Base-by-base conservation (phyloP, 2,329 filamentous ascomycete genomes). In the Stagonosporopsis chrysanthemi region DNA sequence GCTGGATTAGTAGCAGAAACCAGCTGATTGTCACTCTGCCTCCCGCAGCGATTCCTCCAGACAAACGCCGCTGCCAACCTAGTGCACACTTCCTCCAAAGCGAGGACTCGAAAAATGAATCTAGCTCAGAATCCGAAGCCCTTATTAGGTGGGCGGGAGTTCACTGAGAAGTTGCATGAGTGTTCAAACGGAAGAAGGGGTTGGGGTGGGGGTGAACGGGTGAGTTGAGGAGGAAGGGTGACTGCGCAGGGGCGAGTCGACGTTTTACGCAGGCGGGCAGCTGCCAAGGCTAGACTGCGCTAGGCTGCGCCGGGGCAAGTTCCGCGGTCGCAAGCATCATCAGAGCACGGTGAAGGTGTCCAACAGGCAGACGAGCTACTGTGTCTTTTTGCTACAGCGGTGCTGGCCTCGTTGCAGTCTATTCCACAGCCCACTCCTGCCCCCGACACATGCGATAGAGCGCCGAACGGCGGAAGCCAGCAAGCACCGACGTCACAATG, bases 111-210 rank as follows among this genome's bases (percentile, higher is more conserved):
- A 63, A 67, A 67, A 61, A 61, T 42, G 66, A 71, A 67, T 70
- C 70, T 73, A 75, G 68, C 63, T 58, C 69, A 60, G 70, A 64
- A 71, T 72, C 71, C 74, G 69, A 74, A 62, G 71, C 73, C 73
- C 73, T 74, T 74, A 73, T 74, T 73, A 74, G 56, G 64, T 68
- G 72, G 73, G 73, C 73, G 60, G 63, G 62, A 67, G 62, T 67
- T 74, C 72, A 75, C 72, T 66, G 65, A 71, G 63, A 68, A 74
- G 71, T 68, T 68, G 66, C 71, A 75, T 73, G 65, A 60, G 66
- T 67, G 57, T 60, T 61, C 63, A 68, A 60, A 68, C 61, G 63
- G 68, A 72, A 68, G 65, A 72, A 69, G 63, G 63, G 54, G 53
- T 52, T 52, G 51, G 33, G 54, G 14, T 43, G 23, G 48, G 46